Percentiles rank a stretch among this genome's conserved stretches.
Conservation (phyloP, 2,329 filamentous ascomycete species). For the Sporothrix globosa region DNA sequence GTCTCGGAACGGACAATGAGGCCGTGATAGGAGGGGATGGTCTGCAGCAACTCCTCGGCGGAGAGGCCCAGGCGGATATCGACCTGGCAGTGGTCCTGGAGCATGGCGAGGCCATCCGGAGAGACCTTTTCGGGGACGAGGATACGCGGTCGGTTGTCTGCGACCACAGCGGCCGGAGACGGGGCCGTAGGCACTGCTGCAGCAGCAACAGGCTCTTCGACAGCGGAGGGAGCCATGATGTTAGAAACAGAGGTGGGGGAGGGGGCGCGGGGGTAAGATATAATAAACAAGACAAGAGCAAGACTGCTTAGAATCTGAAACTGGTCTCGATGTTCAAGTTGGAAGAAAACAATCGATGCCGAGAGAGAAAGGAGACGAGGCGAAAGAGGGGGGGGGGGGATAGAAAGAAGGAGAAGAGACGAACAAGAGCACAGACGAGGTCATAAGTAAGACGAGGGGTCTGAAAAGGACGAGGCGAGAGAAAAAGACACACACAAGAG, state of each 20-base stretch:
- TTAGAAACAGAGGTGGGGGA: not conserved
- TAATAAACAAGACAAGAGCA: not conserved
- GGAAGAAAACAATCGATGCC: slow-evolving; percentile 11
- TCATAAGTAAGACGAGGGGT: not conserved
- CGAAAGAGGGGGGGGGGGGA: not conserved
- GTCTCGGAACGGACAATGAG: slow-evolving; percentile 82
- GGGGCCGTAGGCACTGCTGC: slow-evolving; percentile 28
- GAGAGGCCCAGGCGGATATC: slow-evolving; percentile 67
- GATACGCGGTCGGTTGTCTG: slow-evolving; percentile 49
- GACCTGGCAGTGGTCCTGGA: slow-evolving; percentile 69
- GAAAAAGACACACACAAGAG: slow-evolving; percentile 4
- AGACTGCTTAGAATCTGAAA: not conserved
- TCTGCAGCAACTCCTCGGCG: slow-evolving; percentile 61
- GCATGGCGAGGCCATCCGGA: slow-evolving; percentile 71
- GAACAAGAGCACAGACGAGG: not conserved
- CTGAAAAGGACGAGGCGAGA: not conserved
- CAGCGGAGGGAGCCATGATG: slow-evolving; percentile 41
- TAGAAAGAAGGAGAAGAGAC: not conserved
- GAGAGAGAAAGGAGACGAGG: not conserved
- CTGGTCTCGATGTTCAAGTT: slow-evolving; percentile 22
- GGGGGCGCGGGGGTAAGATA: not conserved
- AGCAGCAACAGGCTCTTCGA: slow-evolving; percentile 33
- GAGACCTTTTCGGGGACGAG: slow-evolving; percentile 81
- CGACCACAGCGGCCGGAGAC: not conserved
- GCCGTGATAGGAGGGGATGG: slow-evolving; percentile 73